These are phyloP conservation scores for Ceratobasidium sp. DNA, from an alignment of 1,284 basidiomycete genomes.

Conservation along the genomic window DNA sequence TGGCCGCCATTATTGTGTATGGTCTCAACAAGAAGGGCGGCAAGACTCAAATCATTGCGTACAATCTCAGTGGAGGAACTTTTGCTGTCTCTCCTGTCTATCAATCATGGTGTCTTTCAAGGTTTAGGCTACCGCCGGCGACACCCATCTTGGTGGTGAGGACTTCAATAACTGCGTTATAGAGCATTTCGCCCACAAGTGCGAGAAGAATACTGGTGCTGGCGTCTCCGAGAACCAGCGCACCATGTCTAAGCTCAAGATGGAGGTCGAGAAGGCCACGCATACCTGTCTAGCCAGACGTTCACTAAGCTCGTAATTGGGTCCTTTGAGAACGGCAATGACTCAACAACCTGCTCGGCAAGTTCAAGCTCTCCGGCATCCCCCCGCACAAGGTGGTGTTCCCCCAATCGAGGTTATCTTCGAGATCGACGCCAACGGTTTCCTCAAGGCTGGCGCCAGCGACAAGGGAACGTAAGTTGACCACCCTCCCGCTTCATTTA, in stretches of 20 bases:
- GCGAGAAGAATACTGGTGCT: constrained; percentile 62
- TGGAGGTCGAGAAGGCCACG: constrained; percentile 62
- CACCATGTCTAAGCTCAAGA: constrained; percentile 62
- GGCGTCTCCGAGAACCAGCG: constrained; percentile 64
- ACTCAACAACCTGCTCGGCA: constrained; percentile 95
- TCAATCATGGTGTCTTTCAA: constrained; percentile 62
- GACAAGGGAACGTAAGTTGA: constrained; percentile 92
- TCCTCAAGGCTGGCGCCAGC: constrained; percentile 86
- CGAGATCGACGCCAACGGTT: constrained; percentile 94
- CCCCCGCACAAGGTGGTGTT: constrained; percentile 93
- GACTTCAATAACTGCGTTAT: constrained; percentile 68
- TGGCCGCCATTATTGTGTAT: constrained; percentile 65
- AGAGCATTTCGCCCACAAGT: constrained; percentile 62
- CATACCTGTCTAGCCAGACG: constrained; percentile 67
- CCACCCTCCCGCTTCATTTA: not conserved
- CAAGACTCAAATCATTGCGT: constrained; percentile 65
- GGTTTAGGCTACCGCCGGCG: constrained; percentile 5
- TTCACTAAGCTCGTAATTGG: constrained; percentile 67
- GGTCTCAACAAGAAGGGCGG: constrained; percentile 62
- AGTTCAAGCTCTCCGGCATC: constrained; percentile 95
- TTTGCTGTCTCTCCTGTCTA: constrained; percentile 69
- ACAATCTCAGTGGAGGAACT: constrained; percentile 69
- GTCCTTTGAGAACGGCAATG: constrained; percentile 67
- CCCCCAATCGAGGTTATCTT: constrained; percentile 96
- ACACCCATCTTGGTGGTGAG: constrained; percentile 65